phyloP scores from a whole-genome alignment of 2,329 filamentous ascomycete genomes.

The Ophiostoma populinum region DNA sequence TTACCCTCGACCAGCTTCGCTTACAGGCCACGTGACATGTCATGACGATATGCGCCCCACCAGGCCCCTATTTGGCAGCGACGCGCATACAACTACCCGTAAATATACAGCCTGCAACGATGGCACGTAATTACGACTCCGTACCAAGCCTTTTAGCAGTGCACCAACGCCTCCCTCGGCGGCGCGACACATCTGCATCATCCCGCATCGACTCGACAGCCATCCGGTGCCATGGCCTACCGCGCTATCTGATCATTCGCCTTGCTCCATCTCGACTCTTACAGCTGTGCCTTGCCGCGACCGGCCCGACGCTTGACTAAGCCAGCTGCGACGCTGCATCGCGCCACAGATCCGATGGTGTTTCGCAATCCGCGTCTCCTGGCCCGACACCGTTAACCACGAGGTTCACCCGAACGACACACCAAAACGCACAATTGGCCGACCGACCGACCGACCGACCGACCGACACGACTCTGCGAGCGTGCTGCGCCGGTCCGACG shows the following conservation, averaged over 20 bases:
- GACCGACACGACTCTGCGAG: no score
- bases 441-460: no score
- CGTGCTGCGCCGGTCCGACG: no score
- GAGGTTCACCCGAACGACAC: neutral
- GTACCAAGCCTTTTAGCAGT: conserved; percentile 1
- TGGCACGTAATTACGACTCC: no score
- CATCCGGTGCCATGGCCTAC: neutral
- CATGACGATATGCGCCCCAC: no score
- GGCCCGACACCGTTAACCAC: conserved; percentile 8
- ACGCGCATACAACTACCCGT: no score
- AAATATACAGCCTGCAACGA: no score
- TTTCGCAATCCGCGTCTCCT: neutral
- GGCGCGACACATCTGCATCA: neutral
- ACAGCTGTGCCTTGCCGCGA: neutral
- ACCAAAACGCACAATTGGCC: neutral
- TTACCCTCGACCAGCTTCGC: no score
- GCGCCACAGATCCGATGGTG: neutral
- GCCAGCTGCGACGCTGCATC: neutral
- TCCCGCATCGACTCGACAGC: neutral
- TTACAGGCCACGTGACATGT: no score
- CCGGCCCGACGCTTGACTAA: neutral
- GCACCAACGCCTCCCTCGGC: neutral
- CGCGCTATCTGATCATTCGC: no score
- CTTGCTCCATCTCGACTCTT: no score
- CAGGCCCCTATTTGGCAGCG: no score